Conservation (phyloP, 2,329 filamentous ascomycete genomes). For the Dactylella cylindrospora region DNA sequence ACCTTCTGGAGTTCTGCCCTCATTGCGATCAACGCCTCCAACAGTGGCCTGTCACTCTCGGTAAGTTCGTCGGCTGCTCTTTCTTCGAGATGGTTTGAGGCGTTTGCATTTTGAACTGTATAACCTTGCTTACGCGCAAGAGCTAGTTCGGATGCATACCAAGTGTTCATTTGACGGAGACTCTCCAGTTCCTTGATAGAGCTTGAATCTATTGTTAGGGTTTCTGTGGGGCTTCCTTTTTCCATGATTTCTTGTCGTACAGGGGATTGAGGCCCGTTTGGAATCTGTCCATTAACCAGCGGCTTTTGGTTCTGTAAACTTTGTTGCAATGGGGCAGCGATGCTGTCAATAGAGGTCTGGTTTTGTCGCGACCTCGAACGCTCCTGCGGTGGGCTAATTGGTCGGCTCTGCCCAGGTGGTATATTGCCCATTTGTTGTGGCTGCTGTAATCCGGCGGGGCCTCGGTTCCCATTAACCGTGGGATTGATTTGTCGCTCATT, state of each 20-base stretch:
- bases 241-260: constrained; percentile 22
- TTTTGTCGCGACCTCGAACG: constrained; percentile 47
- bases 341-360: constrained; percentile 34
- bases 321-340: constrained; percentile 30
- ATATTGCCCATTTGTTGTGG: constrained; percentile 5
- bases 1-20: constrained; percentile 84
- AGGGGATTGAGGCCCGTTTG: constrained; percentile 28
- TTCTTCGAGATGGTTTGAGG: constrained; percentile 70
- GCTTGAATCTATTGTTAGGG: not conserved
- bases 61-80: constrained; percentile 76
- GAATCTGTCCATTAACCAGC: constrained; percentile 29
- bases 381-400: constrained; percentile 38
- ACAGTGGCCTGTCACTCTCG: constrained; percentile 86
- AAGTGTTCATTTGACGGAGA: constrained; percentile 83
- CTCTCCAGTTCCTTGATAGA: constrained; percentile 75
- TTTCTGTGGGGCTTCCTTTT: constrained; percentile 12
- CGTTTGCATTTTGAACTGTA: constrained; percentile 68
- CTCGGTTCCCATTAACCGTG: constrained; percentile 26
- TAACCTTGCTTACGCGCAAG: constrained; percentile 90
- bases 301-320: constrained; percentile 21
- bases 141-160: constrained; percentile 94
- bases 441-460: constrained; percentile 1
- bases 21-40: constrained; percentile 92
- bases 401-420: constrained; percentile 15
- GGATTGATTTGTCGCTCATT: constrained; percentile 34